Evolutionary conservation across 2,329 filamentous ascomycete genomes (phyloP), one percentile per base, ranked within the genome.

Genomic region (Phoma sp.): DNA sequence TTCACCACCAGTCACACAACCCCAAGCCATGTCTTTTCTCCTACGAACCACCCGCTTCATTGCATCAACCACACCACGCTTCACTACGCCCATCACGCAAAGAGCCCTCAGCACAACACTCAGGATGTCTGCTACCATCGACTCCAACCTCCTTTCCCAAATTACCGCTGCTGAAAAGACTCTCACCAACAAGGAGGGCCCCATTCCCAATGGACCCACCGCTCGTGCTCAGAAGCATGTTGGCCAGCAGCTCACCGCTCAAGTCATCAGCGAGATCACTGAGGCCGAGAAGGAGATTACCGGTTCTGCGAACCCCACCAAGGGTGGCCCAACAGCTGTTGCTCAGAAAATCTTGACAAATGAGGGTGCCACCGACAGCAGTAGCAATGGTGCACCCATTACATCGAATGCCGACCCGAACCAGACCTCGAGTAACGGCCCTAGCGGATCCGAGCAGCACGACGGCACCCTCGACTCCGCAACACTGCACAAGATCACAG

Each of bases 231-330:
- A 80, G 61, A 71, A 70, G 36, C 77, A 79, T 50, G 63, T 51
- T 19, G 65, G 65, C 39, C 55, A 68, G 29, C 47, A 59, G 32
- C 72, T 79, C 41, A 75, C 68, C 15, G 49, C 66, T 2, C 47
- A 74, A 52, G 69, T 70, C 39, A 61, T 79, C 1, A 72, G 74
- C 54, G 76, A 78, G 54, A 79, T 80, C 57, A 78, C 74, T 8
- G 68, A 72, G 37, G 77, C 74, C 10, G 77, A 80, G 68, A 75
- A 75, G 52, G 65, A 60, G n/a, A 66, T 79, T 27, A 77, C 75
- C 0, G 76, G 75, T 1, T 67, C 55, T 6, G 70, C 73, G 3
- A 57, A 64, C 0, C 65, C 65, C 1, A 64, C 76, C 22, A 69
- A 74, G 45, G 71, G 74, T 10, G 77, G 77, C 0, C 77, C 77